phyloP scores from a whole-genome alignment of 1,139 yeast genomes.

The Hansenula lynferdii region DNA sequence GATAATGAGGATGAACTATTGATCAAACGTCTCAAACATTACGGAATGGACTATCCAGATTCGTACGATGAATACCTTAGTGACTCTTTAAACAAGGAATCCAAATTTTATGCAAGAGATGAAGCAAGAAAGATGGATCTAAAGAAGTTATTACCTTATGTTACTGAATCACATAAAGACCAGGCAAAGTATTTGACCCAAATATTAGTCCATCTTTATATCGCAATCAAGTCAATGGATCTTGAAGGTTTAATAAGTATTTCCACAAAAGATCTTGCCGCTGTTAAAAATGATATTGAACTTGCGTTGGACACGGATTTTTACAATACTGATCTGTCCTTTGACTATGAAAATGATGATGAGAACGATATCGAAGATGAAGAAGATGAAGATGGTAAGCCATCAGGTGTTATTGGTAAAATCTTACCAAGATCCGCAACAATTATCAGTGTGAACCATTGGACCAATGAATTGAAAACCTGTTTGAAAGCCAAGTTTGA shows the following conservation, averaged over 20 bases:
- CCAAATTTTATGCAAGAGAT: conserved; percentile 53
- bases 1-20: conserved; percentile 16
- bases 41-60: conserved; percentile 55
- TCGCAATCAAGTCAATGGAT: conserved; percentile 74
- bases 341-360: conserved; percentile 38
- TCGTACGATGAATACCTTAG: conserved; percentile 36
- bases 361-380: conserved; percentile 37
- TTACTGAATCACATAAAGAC: conserved; percentile 63
- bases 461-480: conserved; percentile 84
- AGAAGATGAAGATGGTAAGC: conserved; percentile 34
- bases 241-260: conserved; percentile 69
- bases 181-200: conserved; percentile 74
- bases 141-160: conserved; percentile 68
- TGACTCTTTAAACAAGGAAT: conserved; percentile 42
- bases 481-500: conserved; percentile 81
- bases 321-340: conserved; percentile 31
- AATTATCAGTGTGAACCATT: conserved; percentile 69
- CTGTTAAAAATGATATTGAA: conserved; percentile 37
- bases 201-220: conserved; percentile 72
- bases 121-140: conserved; percentile 52
- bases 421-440: conserved; percentile 67
- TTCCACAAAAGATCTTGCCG: conserved; percentile 55
- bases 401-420: conserved; percentile 44
- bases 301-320: conserved; percentile 52
- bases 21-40: conserved; percentile 37